phyloP scores from a whole-genome alignment of 495 filamentous ascomycete species.

The Xylaria sp. region DNA sequence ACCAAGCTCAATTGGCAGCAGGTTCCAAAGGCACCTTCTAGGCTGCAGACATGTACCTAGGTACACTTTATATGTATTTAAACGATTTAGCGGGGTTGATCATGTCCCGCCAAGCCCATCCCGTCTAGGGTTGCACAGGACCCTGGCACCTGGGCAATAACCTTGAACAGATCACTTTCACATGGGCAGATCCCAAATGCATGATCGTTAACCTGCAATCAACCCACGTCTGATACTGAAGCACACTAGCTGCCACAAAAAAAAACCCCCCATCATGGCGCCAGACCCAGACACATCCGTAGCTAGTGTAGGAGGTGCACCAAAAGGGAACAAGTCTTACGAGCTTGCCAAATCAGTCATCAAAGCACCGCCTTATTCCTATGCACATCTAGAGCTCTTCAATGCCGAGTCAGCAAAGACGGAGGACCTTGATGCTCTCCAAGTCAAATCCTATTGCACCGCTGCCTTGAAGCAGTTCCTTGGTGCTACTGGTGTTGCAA shows the following conservation, averaged over 20 bases:
- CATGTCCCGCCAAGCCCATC: too few species aligned
- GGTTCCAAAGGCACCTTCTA: not conserved
- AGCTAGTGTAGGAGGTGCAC: conserved; percentile 4
- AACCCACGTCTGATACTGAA: not conserved
- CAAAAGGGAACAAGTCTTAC: conserved; percentile 39
- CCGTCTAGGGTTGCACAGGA: too few species aligned
- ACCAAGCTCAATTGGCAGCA: not conserved
- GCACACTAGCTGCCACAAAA: not conserved
- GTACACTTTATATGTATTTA: conserved; percentile 5
- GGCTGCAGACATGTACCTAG: too few species aligned
- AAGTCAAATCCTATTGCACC: conserved; percentile 73
- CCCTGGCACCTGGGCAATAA: too few species aligned
- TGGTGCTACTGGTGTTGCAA: conserved; percentile 75
- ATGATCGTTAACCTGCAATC: not conserved
- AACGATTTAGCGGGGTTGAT: conserved; percentile 13
- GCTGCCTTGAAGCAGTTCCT: conserved; percentile 80
- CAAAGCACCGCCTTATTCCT: conserved; percentile 45
- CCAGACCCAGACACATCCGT: conserved; percentile 31
- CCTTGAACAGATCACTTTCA: conserved; percentile 15
- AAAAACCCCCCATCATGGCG: conserved; percentile 30
- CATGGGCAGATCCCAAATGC: not conserved
- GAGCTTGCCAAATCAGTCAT: conserved; percentile 48
- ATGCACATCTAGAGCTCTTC: conserved; percentile 49
- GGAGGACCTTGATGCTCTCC: conserved; percentile 70
- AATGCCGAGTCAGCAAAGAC: conserved; percentile 23